phyloP scores from a whole-genome alignment of 1,284 basidiomycete species.

The Cutaneotrichosporon cutaneum region DNA sequence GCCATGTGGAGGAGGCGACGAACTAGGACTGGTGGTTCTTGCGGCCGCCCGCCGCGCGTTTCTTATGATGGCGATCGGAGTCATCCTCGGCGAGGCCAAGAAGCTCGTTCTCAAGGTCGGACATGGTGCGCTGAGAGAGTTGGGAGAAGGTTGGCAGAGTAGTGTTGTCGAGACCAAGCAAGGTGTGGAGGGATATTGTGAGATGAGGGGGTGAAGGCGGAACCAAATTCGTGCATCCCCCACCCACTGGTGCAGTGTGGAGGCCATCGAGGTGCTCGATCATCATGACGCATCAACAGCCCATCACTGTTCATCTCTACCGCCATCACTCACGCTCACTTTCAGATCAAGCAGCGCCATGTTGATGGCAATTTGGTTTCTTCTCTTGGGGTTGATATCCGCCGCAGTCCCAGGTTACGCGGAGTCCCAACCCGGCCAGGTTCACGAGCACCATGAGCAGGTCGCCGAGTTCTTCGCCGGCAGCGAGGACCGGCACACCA shows the following conservation, averaged over 20 bases:
- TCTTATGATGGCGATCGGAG: slow-evolving; percentile 37
- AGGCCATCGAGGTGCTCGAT: not conserved
- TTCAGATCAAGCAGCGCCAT: not conserved
- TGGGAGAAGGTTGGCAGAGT: not conserved
- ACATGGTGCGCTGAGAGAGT: slow-evolving; percentile 30
- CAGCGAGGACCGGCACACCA: slow-evolving; percentile 63
- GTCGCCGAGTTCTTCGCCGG: slow-evolving; percentile 10
- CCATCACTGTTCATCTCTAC: not conserved
- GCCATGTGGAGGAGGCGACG: not conserved
- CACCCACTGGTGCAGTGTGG: not conserved
- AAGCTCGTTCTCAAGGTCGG: slow-evolving; percentile 52
- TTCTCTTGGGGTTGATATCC: not conserved
- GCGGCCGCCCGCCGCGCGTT: slow-evolving; percentile 30
- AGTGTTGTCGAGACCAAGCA: not conserved
- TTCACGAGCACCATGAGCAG: not conserved
- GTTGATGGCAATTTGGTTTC: not conserved
- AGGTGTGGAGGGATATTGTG: not conserved
- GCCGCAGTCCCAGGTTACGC: not conserved
- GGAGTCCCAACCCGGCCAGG: not conserved
- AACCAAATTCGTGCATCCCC: not conserved
- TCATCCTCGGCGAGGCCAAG: slow-evolving; percentile 53
- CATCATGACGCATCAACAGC: not conserved
- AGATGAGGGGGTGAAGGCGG: not conserved
- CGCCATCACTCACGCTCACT: not conserved
- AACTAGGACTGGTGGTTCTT: slow-evolving; percentile 38